These are phyloP conservation scores for Leucosporidium yakuticum DNA, from an alignment of 768 basidiomycete genomes.

Conservation along the genomic window DNA sequence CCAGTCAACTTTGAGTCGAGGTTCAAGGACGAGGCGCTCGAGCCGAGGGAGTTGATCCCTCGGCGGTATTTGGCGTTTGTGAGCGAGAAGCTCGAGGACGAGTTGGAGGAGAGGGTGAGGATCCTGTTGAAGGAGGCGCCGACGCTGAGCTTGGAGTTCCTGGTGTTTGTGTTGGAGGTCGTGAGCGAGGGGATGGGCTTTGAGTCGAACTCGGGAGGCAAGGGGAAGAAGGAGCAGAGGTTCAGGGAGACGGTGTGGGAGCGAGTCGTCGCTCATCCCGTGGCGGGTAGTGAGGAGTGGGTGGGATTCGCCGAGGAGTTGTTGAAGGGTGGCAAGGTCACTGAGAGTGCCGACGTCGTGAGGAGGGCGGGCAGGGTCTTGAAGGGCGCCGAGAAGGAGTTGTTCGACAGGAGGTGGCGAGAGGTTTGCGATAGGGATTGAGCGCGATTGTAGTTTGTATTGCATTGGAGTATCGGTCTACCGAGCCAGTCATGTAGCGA, in stretches of 20 bases:
- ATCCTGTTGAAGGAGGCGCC: conserved; percentile 10
- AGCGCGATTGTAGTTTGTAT: no score
- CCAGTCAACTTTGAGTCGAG: conserved; percentile 13
- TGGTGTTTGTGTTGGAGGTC: background rate
- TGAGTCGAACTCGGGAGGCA: background rate
- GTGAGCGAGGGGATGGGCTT: conserved; percentile 2
- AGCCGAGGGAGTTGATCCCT: conserved; percentile 25
- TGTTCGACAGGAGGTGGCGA: conserved; percentile 20
- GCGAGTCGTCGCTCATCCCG: conserved; percentile 19
- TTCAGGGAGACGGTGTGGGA: conserved; percentile 18
- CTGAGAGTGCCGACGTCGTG: conserved; percentile 9
- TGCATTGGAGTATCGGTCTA: no score
- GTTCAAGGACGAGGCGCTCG: background rate
- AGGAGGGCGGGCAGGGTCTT: conserved; percentile 10
- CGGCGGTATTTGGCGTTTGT: conserved; percentile 27
- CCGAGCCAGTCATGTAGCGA: no score
- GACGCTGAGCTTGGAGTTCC: conserved; percentile 20
- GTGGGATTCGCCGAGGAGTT: conserved; percentile 23
- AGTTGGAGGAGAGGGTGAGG: conserved; percentile 4
- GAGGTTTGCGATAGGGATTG: conserved; percentile 7
- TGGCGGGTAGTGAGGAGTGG: conserved; percentile 22
- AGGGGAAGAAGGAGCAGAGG: background rate
- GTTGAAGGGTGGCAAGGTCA: conserved; percentile 6
- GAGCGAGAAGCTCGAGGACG: background rate
- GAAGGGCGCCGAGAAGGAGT: conserved; percentile 3